Evolutionary conservation across 306 rosid genomes (phyloP).

Genomic region (Pyrus bretschneideri): DNA sequence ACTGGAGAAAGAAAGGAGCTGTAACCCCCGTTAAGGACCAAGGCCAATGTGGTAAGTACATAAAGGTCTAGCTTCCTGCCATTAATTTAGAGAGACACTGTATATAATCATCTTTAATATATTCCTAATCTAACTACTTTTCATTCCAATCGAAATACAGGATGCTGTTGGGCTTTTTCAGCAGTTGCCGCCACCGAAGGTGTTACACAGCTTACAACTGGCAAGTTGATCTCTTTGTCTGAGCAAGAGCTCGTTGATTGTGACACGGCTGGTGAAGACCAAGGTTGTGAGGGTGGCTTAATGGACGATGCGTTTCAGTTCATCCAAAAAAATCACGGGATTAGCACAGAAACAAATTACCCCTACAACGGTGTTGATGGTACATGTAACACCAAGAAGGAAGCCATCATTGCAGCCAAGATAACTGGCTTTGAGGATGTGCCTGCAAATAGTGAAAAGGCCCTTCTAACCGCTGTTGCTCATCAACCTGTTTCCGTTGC

Average conservation of each 20-base stretch:
- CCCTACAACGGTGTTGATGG: constrained; percentile 29
- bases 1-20: constrained; percentile 41
- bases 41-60: constrained; percentile 32
- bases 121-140: neutral
- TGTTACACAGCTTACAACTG: constrained; percentile 3
- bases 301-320: no score
- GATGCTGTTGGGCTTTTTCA: constrained; percentile 29
- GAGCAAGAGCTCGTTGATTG: constrained; percentile 51
- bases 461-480: constrained; percentile 22
- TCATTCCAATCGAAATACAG: neutral
- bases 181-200: constrained; percentile 44
- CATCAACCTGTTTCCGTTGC: constrained; percentile 37
- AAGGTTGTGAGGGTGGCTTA: neutral
- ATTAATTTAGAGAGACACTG: neutral
- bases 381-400: constrained; percentile 19
- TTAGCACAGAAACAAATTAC: constrained; percentile 20
- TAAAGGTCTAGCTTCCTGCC: no score
- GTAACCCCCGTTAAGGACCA: constrained; percentile 44
- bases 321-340: no score
- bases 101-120: neutral
- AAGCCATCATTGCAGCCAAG: neutral
- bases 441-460: constrained; percentile 26
- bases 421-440: constrained; percentile 20
- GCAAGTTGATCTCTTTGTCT: neutral
- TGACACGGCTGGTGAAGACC: constrained; percentile 31